A percentile compares a stretch with the other conserved stretches of the same genome.
These are phyloP conservation scores for Vachellia collinsii DNA, from an alignment of 306 rosid genomes.

Conservation along the genomic window DNA sequence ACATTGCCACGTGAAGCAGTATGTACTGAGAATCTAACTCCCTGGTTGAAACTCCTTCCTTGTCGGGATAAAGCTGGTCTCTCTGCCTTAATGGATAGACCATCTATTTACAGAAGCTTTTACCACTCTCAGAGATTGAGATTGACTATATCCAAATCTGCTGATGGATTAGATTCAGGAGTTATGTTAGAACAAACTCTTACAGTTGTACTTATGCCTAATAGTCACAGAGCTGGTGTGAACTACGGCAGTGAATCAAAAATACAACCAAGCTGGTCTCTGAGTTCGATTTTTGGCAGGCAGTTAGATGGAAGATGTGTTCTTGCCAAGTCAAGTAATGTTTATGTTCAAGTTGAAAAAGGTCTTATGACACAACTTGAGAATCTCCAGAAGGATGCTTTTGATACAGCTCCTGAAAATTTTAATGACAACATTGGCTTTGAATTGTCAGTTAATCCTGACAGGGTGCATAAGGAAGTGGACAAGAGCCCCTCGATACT, in stretches of 20 bases:
- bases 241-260: constrained; percentile 46
- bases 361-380: constrained; percentile 62
- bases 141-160: constrained; percentile 49
- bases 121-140: constrained; percentile 89
- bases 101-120: constrained; percentile 88
- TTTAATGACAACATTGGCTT: constrained; percentile 56
- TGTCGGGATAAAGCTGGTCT: constrained; percentile 94
- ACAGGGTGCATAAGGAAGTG: constrained; percentile 61
- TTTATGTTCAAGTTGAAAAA: constrained; percentile 73
- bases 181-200: constrained; percentile 83
- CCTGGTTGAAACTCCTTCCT: constrained; percentile 96
- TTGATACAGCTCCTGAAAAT: constrained; percentile 46
- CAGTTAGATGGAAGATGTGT: constrained; percentile 70
- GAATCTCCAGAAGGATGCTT: constrained; percentile 51
- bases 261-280: constrained; percentile 84
- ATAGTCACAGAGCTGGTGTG: constrained; percentile 41
- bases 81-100: constrained; percentile 84
- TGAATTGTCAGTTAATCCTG: constrained; percentile 74
- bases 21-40: constrained; percentile 96
- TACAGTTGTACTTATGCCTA: constrained; percentile 80
- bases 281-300: constrained; percentile 87
- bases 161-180: constrained; percentile 52
- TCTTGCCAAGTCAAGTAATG: constrained; percentile 80
- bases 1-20: constrained; percentile 96
- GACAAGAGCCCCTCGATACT: constrained; percentile 55